A percentile compares a stretch with the other conserved stretches of the same genome.
Evolutionary conservation across 805 yeast genomes (phyloP).

Genomic region (Debaryomyces prosopidis): DNA sequence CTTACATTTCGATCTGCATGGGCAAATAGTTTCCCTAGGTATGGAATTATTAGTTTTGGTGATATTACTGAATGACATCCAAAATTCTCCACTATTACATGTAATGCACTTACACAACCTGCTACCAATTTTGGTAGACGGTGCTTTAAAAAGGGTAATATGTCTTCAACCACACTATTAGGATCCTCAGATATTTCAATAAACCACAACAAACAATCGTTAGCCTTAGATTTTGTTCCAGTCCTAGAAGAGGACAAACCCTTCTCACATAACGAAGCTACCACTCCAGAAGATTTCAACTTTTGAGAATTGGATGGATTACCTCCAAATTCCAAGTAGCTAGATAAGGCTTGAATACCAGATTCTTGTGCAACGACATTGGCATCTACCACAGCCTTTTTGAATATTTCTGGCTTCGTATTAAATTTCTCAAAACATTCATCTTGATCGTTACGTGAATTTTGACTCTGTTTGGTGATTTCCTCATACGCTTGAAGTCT

Average conservation of each 20-base stretch:
- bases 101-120: slow-evolving; percentile 59
- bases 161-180: slow-evolving; percentile 63
- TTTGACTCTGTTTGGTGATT: slow-evolving; percentile 49
- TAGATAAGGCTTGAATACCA: slow-evolving; percentile 59
- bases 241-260: slow-evolving; percentile 75
- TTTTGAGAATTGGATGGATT: slow-evolving; percentile 35
- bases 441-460: slow-evolving; percentile 56
- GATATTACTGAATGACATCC: slow-evolving; percentile 59
- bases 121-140: slow-evolving; percentile 78
- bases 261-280: slow-evolving; percentile 70
- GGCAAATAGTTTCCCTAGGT: slow-evolving; percentile 67
- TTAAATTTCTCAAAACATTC: slow-evolving; percentile 52
- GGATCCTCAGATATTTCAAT: slow-evolving; percentile 64
- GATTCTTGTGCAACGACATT: slow-evolving; percentile 93
- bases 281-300: slow-evolving; percentile 41
- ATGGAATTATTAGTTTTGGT: slow-evolving; percentile 57
- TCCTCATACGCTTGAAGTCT: slow-evolving; percentile 80
- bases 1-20: slow-evolving; percentile 89
- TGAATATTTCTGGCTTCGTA: slow-evolving; percentile 54
- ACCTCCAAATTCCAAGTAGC: slow-evolving; percentile 60
- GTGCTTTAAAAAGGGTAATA: slow-evolving; percentile 61
- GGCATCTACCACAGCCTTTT: slow-evolving; percentile 65
- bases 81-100: slow-evolving; percentile 55
- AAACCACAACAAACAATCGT: slow-evolving; percentile 60
- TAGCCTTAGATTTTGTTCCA: slow-evolving; percentile 66